Conservation (phyloP, 208 protist genomes). For the Leishmania gerbilli region DNA sequence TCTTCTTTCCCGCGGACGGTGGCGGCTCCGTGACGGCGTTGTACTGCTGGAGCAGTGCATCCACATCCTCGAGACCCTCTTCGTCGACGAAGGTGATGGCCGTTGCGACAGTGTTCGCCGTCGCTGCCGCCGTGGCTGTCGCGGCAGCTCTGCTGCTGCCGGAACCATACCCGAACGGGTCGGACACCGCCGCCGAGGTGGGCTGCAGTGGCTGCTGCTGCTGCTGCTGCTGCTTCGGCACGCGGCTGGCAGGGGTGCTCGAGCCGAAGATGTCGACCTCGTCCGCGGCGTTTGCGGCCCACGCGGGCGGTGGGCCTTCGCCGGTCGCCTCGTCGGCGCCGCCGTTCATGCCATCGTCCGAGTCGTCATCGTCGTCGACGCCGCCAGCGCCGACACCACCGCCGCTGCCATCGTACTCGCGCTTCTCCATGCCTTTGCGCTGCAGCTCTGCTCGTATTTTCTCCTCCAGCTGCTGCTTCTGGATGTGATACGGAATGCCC, state of each 20-base stretch:
- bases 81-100: constrained; percentile 10
- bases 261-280: constrained; percentile 52
- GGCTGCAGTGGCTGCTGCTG: neutral
- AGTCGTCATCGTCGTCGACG: constrained; percentile 17
- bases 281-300: constrained; percentile 28
- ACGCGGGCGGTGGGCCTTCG: constrained; percentile 20
- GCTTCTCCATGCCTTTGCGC: constrained; percentile 22
- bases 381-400: neutral
- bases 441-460: constrained; percentile 34
- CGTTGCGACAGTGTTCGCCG: constrained; percentile 5
- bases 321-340: constrained; percentile 8
- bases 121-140: constrained; percentile 3
- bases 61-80: constrained; percentile 22
- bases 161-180: neutral
- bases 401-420: constrained; percentile 10
- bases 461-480: constrained; percentile 52
- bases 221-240: neutral
- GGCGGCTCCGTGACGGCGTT: constrained; percentile 6
- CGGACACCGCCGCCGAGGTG: neutral
- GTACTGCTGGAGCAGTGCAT: constrained; percentile 28
- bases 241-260: constrained; percentile 1
- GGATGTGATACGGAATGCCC: constrained; percentile 52
- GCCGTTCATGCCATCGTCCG: constrained; percentile 17
- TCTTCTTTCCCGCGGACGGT: neutral
- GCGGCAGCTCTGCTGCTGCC: neutral